Conservation (phyloP, 805 yeast species). For the Metschnikowia orientalis region DNA sequence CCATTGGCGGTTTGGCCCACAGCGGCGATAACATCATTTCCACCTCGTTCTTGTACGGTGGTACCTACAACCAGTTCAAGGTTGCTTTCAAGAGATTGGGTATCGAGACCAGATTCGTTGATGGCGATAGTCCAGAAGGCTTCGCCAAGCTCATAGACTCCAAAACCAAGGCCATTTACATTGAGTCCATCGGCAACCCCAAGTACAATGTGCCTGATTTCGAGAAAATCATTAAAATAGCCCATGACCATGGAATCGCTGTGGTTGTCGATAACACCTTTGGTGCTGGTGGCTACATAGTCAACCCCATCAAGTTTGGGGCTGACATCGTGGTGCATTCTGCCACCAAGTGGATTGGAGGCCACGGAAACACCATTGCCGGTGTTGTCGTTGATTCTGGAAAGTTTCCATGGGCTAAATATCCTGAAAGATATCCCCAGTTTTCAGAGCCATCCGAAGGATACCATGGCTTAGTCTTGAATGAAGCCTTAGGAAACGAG, state of each 20-base stretch:
- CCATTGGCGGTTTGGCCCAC: constrained; percentile 78
- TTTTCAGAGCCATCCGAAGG: constrained; percentile 89
- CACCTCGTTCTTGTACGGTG: constrained; percentile 87
- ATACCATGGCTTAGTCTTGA: constrained; percentile 82
- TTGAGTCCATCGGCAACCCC: constrained; percentile 92
- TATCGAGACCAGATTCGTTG: constrained; percentile 77
- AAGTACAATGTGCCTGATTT: constrained; percentile 90
- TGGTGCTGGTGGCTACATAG: constrained; percentile 91
- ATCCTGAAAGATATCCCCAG: constrained; percentile 88
- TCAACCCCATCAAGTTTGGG: constrained; percentile 81
- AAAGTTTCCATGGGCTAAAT: constrained; percentile 83
- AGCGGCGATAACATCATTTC: constrained; percentile 88
- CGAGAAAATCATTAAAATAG: constrained; percentile 65
- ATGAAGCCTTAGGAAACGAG: constrained; percentile 73
- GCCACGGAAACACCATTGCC: constrained; percentile 92
- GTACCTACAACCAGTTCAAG: constrained; percentile 93
- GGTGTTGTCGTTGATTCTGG: constrained; percentile 91
- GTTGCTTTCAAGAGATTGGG: constrained; percentile 88
- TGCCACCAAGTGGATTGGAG: constrained; percentile 97
- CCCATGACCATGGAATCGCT: constrained; percentile 84
- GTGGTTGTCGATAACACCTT: constrained; percentile 94
- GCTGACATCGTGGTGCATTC: constrained; percentile 92
- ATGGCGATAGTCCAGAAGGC: constrained; percentile 74
- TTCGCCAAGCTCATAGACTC: constrained; percentile 73
- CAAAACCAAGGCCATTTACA: constrained; percentile 82